Evolutionary conservation across 106 monocot genomes (phyloP).

Genomic region (Apostasia ramifera): DNA sequence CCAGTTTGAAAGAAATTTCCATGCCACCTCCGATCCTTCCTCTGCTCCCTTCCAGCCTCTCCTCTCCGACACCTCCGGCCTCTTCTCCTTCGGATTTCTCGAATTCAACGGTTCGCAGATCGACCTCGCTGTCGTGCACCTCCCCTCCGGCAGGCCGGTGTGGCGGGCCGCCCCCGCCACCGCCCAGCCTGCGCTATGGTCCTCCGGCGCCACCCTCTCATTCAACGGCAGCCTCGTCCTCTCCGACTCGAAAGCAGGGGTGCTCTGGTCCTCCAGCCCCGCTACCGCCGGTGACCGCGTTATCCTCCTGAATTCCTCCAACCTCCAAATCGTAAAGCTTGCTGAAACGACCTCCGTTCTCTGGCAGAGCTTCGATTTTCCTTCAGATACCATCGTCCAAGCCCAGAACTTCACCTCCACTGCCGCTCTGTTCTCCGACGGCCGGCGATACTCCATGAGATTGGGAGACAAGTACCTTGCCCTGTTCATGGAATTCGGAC

Average conservation of each 20-base stretch:
- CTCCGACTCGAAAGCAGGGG: constrained; percentile 19
- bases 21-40: neutral
- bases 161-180: constrained; percentile 37
- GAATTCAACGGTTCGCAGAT: constrained; percentile 19
- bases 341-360: constrained; percentile 6
- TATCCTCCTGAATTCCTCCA: constrained; percentile 67
- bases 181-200: constrained; percentile 9
- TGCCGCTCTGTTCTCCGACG: constrained; percentile 27
- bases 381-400: constrained; percentile 58
- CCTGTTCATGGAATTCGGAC: constrained; percentile 26
- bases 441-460: constrained; percentile 37
- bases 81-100: constrained; percentile 58
- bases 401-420: constrained; percentile 62
- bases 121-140: constrained; percentile 59
- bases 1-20: neutral
- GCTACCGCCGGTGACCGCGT: constrained; percentile 21
- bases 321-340: constrained; percentile 52
- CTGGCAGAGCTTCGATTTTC: constrained; percentile 77
- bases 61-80: constrained; percentile 39
- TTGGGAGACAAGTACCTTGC: constrained; percentile 37
- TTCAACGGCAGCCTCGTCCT: constrained; percentile 48
- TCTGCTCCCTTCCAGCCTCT: constrained; percentile 30
- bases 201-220: constrained; percentile 24
- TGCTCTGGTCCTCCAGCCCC: constrained; percentile 19
- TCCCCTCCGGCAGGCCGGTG: constrained; percentile 37